These are phyloP conservation scores for Allium cepa DNA, from an alignment of 106 monocot species.

Conservation along the genomic window DNA sequence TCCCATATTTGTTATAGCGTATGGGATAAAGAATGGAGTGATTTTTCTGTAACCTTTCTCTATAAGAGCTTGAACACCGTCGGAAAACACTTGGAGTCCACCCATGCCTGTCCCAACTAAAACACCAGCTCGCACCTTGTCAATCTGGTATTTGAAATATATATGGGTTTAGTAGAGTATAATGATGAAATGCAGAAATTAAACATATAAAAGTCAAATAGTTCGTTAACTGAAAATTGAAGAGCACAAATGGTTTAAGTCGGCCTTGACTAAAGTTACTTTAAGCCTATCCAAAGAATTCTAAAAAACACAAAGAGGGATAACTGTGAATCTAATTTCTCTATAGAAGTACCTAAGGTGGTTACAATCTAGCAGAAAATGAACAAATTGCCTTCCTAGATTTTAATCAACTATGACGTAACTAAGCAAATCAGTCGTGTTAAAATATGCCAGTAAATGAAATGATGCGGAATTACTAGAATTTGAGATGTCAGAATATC, in stretches of 20 bases:
- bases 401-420: neutral
- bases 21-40: slow-evolving; percentile 93
- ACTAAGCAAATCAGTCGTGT: too few species aligned
- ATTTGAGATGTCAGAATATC: too few species aligned
- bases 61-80: slow-evolving; percentile 89
- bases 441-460: too few species aligned
- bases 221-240: too few species aligned
- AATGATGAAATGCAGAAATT: too few species aligned
- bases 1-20: slow-evolving; percentile 95
- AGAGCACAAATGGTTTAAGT: too few species aligned
- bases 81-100: slow-evolving; percentile 80
- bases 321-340: too few species aligned
- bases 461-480: too few species aligned
- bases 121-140: slow-evolving; percentile 86
- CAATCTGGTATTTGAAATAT: slow-evolving; percentile 46
- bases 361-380: neutral
- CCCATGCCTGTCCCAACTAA: slow-evolving; percentile 97
- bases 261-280: too few species aligned
- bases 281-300: too few species aligned
- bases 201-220: too few species aligned
- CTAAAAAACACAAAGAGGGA: too few species aligned
- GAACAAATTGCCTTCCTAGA: neutral
- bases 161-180: neutral
- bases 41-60: slow-evolving; percentile 95
- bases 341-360: neutral